Evolutionary conservation across 2,329 filamentous ascomycete genomes (phyloP).

Genomic region (Alternaria tenuissima): DNA sequence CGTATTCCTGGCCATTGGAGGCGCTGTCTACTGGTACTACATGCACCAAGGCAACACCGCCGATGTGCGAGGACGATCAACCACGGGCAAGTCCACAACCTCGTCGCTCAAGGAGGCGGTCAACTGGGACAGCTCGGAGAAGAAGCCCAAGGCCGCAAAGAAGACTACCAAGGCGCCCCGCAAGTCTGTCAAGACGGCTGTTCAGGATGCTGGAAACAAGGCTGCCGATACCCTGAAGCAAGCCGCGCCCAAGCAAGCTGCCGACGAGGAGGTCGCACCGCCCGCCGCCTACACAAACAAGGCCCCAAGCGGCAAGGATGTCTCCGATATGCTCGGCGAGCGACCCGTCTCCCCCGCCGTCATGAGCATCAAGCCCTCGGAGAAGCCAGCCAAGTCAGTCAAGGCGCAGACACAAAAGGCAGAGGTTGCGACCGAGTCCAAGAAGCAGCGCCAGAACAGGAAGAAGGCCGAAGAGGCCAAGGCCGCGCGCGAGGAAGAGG

Average conservation of each 20-base stretch:
- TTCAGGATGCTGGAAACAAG: slow-evolving; percentile 47
- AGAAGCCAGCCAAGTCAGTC: slow-evolving; percentile 64
- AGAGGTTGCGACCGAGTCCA: slow-evolving; percentile 70
- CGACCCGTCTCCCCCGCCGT: slow-evolving; percentile 73
- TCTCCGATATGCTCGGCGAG: slow-evolving; percentile 92
- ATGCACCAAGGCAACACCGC: slow-evolving; percentile 32
- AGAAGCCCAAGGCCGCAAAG: slow-evolving; percentile 35
- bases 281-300: slow-evolving; percentile 60
- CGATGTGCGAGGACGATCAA: slow-evolving; percentile 39
- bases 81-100: slow-evolving; percentile 33
- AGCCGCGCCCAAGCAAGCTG: slow-evolving; percentile 73
- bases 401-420: slow-evolving; percentile 69
- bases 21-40: slow-evolving; percentile 41
- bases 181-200: slow-evolving; percentile 47
- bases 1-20: slow-evolving; percentile 41
- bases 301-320: slow-evolving; percentile 69
- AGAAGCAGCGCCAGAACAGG: slow-evolving; percentile 95
- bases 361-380: slow-evolving; percentile 77
- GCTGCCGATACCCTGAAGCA: slow-evolving; percentile 40
- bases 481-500: slow-evolving; percentile 75
- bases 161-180: slow-evolving; percentile 42
- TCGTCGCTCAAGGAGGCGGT: slow-evolving; percentile 31
- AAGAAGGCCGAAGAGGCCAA: slow-evolving; percentile 86
- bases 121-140: slow-evolving; percentile 40
- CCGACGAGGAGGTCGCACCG: slow-evolving; percentile 76